Evolutionary conservation across 495 filamentous ascomycete genomes (phyloP).

Genomic region (Rhizodiscina lignyota): DNA sequence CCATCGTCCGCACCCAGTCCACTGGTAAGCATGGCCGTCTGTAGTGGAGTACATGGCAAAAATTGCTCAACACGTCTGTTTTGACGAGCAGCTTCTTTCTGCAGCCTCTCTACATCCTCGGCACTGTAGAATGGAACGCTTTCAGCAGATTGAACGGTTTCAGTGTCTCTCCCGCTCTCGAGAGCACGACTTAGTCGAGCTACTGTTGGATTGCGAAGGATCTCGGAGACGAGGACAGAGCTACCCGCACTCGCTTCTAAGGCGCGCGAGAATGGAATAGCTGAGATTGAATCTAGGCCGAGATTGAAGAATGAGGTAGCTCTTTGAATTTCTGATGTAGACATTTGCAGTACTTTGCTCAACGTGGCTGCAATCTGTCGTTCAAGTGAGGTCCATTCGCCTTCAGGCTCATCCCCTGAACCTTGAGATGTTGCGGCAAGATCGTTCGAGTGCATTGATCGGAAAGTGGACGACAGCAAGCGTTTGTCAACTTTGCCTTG

Average conservation of each 20-base stretch:
- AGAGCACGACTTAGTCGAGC: too few species aligned
- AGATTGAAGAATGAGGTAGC: slow-evolving; percentile 42
- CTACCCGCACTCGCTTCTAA: slow-evolving; percentile 26
- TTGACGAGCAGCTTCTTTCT: too few species aligned
- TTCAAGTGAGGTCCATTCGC: slow-evolving; percentile 23
- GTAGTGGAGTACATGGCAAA: slow-evolving; percentile 64
- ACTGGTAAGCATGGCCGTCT: slow-evolving; percentile 64
- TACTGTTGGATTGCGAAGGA: slow-evolving; percentile 45
- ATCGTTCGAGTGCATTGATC: slow-evolving; percentile 9
- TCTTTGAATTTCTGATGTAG: slow-evolving; percentile 25
- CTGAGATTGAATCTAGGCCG: slow-evolving; percentile 69
- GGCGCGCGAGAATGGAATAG: slow-evolving; percentile 44
- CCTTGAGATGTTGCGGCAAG: slow-evolving; percentile 17
- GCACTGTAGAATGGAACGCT: too few species aligned
- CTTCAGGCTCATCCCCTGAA: slow-evolving; percentile 4
- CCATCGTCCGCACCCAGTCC: slow-evolving; percentile 14
- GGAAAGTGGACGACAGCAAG: slow-evolving; percentile 20
- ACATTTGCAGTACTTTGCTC: slow-evolving; percentile 27
- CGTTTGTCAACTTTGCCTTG: slow-evolving; percentile 47
- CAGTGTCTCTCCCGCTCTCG: too few species aligned
- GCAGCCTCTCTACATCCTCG: too few species aligned
- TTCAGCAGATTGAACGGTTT: too few species aligned
- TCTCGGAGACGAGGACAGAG: slow-evolving; percentile 38
- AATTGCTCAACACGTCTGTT: slow-evolving; percentile 33
- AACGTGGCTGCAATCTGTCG: slow-evolving; percentile 32